Base-by-base conservation (phyloP, 306 rosid genomes). In the Cotoneaster glaucophyllus region DNA sequence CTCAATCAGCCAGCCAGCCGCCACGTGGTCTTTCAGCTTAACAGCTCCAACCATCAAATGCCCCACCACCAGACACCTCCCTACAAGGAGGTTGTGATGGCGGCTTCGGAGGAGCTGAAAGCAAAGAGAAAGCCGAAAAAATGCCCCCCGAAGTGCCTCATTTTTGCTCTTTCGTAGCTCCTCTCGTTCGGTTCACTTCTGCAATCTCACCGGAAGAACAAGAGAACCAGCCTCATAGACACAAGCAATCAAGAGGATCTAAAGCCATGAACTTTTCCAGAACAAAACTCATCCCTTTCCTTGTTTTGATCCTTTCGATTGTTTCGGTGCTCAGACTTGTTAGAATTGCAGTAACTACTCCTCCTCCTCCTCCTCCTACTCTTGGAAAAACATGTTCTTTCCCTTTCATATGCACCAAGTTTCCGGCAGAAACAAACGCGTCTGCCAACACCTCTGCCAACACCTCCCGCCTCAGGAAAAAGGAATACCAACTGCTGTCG, bases 121-220 rank as follows among this genome's bases (percentile, higher is more conserved):
- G 66, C 75, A 22, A 74, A 87, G 69, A 32, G 45, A n/a, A 32
- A 78, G 28, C 29, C 13, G 17, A 62, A 43, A 57, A 74, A 90
- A 86, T 94, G 95, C 95, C 91, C 64, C 97, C 93, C 32, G 93
- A 85, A 78, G 76, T 86, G 45, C 80, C 80, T 71, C 80, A 85
- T 64, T 84, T 72, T 80, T 88, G 87, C 65, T 81, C 92, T 62
- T 75, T 80, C 66, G 64, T 58, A 74, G 62, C 87, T 67, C 87
- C 88, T 56, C 61, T 67, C 11, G 79, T 87, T 73, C 84, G 75
- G 50, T 76, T 83, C 83, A 84, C 87, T 56, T 80, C 80, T 29
- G 77, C 83, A 26, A 57, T 79, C 85, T 54, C 83, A 82, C 67
- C 75, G 28, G 74, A 44, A 29, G 59, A 83, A 67, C 73, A 74